A percentile compares a stretch with the other conserved stretches of the same genome.
These are phyloP conservation scores for Cajanus cajan DNA, from an alignment of 306 rosid species.

Conservation along the genomic window DNA sequence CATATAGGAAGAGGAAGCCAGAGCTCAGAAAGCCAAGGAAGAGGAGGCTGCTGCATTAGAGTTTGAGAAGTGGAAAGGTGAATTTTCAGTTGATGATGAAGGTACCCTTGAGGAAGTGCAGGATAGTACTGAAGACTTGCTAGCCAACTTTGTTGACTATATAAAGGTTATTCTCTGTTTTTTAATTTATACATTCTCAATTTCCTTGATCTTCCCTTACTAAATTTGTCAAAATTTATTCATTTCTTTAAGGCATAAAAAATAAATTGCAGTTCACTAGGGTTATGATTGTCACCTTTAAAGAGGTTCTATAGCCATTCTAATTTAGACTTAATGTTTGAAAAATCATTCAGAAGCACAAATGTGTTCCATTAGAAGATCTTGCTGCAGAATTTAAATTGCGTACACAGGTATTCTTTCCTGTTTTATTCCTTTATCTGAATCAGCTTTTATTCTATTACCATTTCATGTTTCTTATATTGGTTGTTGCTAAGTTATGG, in stretches of 20 bases:
- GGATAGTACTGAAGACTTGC: constrained; percentile 69
- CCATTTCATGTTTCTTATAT: background rate
- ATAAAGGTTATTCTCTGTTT: constrained; percentile 58
- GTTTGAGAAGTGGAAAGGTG: constrained; percentile 98
- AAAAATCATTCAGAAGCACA: constrained; percentile 64
- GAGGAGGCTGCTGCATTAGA: constrained; percentile 95
- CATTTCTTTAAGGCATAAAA: constrained; percentile 16
- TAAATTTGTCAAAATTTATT: background rate
- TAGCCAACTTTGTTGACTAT: constrained; percentile 80
- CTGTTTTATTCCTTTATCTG: background rate
- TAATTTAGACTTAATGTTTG: constrained; percentile 18
- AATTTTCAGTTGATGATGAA: constrained; percentile 90
- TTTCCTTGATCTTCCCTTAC: background rate
- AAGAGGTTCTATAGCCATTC: constrained; percentile 1
- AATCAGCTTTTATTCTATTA: background rate
- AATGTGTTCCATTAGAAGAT: constrained; percentile 93
- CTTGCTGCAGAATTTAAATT: constrained; percentile 92
- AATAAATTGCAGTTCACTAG: background rate
- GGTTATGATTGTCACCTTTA: background rate
- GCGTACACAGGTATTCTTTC: constrained; percentile 78
- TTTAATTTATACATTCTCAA: background rate
- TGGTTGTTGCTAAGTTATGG: constrained; percentile 10
- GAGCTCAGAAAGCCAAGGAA: constrained; percentile 84
- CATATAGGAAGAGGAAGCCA: constrained; percentile 90
- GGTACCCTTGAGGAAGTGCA: constrained; percentile 83